Evolutionary conservation across 306 rosid genomes (phyloP).

Genomic region (Dicorynia guianensis): DNA sequence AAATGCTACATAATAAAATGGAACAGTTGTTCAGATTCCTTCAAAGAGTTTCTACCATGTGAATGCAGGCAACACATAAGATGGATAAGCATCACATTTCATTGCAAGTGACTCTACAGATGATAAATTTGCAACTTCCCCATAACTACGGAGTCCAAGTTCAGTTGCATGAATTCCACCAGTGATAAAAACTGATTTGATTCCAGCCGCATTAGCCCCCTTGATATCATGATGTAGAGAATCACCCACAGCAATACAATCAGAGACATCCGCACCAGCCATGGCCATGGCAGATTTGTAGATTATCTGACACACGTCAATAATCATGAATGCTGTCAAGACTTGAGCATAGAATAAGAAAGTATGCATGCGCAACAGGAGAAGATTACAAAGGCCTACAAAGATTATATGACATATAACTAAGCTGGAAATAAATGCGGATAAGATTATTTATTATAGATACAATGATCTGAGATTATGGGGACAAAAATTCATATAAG

Average conservation of each 20-base stretch:
- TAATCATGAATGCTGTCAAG: conserved; percentile 29
- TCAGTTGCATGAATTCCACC: conserved; percentile 86
- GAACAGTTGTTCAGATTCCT: conserved; percentile 34
- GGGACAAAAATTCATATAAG: conserved; percentile 6
- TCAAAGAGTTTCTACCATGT: conserved; percentile 61
- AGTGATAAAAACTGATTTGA: conserved; percentile 71
- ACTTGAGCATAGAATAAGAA: conserved; percentile 21
- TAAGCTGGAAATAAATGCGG: background rate
- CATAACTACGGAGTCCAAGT: conserved; percentile 70
- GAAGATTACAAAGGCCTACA: conserved; percentile 5
- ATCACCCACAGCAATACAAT: conserved; percentile 87
- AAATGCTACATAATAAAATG: conserved; percentile 7
- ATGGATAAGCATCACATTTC: conserved; percentile 74
- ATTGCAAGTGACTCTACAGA: conserved; percentile 69
- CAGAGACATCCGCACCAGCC: conserved; percentile 68
- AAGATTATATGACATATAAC: background rate
- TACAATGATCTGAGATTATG: conserved; percentile 3
- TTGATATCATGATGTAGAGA: conserved; percentile 96
- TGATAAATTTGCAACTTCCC: conserved; percentile 64
- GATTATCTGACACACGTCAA: conserved; percentile 64
- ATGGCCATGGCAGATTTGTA: conserved; percentile 80
- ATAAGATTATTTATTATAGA: conserved; percentile 19
- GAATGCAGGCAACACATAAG: conserved; percentile 80
- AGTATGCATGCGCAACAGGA: conserved; percentile 20
- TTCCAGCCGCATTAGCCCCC: conserved; percentile 88